phyloP scores from a whole-genome alignment of 345 rosid species.

The Salix suchowensis region DNA sequence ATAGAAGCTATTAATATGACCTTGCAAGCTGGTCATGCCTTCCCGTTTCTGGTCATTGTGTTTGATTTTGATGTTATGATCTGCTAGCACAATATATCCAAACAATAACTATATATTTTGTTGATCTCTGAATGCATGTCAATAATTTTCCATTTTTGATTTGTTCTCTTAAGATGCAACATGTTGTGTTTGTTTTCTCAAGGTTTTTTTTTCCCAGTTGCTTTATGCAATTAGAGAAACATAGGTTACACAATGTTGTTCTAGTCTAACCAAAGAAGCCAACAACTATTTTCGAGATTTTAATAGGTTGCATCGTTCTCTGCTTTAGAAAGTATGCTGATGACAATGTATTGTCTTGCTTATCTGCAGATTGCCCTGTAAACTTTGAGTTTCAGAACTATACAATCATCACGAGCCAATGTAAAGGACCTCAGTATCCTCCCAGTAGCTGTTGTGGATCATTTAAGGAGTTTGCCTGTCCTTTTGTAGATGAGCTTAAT shows the following conservation, averaged over 20 bases:
- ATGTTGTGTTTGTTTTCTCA: background rate
- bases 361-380: slow-evolving; percentile 22
- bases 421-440: slow-evolving; percentile 19
- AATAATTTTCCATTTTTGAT: background rate
- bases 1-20: background rate
- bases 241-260: background rate
- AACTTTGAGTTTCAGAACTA: slow-evolving; percentile 27
- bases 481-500: slow-evolving; percentile 6
- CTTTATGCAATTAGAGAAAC: background rate
- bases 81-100: background rate
- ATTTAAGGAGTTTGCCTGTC: slow-evolving; percentile 26
- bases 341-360: slow-evolving; percentile 4
- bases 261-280: background rate
- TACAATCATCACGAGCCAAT: slow-evolving; percentile 25
- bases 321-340: background rate
- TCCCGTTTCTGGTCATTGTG: background rate
- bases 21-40: background rate
- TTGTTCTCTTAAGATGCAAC: background rate
- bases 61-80: background rate
- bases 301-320: background rate
- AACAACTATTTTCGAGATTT: background rate
- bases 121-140: background rate
- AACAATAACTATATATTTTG: background rate
- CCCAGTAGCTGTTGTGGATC: slow-evolving; percentile 13
- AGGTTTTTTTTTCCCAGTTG: background rate